These are phyloP conservation scores for Hyphopichia fennica DNA, from an alignment of 1,139 yeast genomes.

Conservation along the genomic window DNA sequence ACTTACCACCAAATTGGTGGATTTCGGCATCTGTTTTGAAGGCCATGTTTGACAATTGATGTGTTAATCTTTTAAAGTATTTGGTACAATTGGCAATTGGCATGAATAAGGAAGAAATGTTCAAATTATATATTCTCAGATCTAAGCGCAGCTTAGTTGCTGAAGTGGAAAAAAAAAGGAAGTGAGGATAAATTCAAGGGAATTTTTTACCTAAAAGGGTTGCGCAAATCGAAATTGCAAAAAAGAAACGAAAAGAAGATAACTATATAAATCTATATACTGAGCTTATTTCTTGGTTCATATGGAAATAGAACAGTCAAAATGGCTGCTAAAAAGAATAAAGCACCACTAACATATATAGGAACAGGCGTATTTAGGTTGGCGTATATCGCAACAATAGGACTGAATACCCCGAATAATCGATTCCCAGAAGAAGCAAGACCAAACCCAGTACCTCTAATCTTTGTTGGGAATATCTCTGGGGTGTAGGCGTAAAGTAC, in stretches of 20 bases:
- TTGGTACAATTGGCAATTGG: constrained; percentile 10
- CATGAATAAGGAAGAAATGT: neutral
- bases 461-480: constrained; percentile 40
- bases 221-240: neutral
- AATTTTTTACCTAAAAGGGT: neutral
- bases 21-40: constrained; percentile 60
- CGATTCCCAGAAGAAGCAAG: constrained; percentile 44
- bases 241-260: neutral
- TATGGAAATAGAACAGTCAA: constrained; percentile 38
- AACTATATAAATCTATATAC: constrained; percentile 7
- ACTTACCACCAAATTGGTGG: constrained; percentile 70
- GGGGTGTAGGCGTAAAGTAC: constrained; percentile 49
- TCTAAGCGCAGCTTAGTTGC: too few species aligned
- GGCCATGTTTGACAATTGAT: constrained; percentile 30
- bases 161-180: neutral
- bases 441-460: constrained; percentile 46
- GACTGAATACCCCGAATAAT: constrained; percentile 44
- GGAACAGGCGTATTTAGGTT: constrained; percentile 45
- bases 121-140: too few species aligned
- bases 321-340: constrained; percentile 36
- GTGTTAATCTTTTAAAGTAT: neutral
- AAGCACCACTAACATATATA: constrained; percentile 43
- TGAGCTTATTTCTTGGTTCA: constrained; percentile 34
- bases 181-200: neutral
- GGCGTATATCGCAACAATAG: constrained; percentile 45